Percentiles rank a stretch among this genome's conserved stretches.
These are phyloP conservation scores for Metrosideros polymorpha DNA, from an alignment of 441 rosid genomes.

Conservation along the genomic window DNA sequence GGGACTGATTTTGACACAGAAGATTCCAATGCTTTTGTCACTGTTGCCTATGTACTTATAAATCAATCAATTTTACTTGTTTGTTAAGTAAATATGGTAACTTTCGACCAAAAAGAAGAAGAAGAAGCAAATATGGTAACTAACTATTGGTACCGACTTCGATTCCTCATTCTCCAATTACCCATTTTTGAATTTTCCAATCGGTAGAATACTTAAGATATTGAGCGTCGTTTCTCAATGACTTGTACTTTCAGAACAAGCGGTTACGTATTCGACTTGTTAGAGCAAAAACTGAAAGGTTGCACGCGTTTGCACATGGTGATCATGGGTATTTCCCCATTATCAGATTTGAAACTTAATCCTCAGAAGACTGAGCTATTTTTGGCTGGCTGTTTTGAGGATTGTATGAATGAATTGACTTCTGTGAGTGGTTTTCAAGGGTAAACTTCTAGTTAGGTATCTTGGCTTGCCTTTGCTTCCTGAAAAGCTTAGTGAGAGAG, in stretches of 20 bases:
- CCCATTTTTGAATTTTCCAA: background rate
- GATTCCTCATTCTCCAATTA: background rate
- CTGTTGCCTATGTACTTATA: background rate
- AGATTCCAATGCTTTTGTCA: background rate
- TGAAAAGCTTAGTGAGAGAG: no score
- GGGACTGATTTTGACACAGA: background rate
- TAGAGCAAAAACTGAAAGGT: background rate
- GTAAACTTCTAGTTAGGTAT: background rate
- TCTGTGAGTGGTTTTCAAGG: background rate
- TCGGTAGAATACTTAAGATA: background rate
- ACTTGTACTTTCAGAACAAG: background rate
- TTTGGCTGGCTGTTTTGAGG: background rate
- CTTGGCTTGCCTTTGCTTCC: background rate
- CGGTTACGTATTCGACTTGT: no score
- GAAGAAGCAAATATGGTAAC: no score
- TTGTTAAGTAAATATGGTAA: background rate
- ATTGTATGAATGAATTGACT: background rate
- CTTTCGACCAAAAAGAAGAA: no score
- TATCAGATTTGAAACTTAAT: background rate
- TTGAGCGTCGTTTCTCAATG: fast-evolving
- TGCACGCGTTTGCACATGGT: fast-evolving
- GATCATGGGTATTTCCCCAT: fast-evolving
- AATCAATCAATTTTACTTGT: background rate
- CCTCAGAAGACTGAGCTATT: no score
- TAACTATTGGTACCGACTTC: no score